A percentile compares a stretch with the other conserved stretches of the same genome.
phyloP scores from a whole-genome alignment of 78 protist species.

The Andalucia godoyi region DNA sequence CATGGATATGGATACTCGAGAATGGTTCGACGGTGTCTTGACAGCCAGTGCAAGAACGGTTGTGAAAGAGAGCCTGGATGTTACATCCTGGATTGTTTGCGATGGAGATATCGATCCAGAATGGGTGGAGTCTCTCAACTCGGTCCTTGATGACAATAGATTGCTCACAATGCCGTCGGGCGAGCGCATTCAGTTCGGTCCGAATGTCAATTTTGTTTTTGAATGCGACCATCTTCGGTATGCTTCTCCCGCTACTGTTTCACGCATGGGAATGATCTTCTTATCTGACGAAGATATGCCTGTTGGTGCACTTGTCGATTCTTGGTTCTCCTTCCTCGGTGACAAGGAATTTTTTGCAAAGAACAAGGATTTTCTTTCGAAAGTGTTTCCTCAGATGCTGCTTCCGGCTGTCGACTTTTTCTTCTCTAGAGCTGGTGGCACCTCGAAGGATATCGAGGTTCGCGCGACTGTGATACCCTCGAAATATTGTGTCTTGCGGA shows the following conservation, averaged over 20 bases:
- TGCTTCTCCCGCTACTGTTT: slow-evolving; percentile 87
- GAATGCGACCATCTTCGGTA: slow-evolving; percentile 61
- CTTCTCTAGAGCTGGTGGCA: too few species aligned
- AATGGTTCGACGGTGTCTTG: slow-evolving; percentile 78
- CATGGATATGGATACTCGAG: slow-evolving; percentile 74
- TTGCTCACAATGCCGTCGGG: slow-evolving; percentile 80
- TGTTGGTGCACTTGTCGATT: neutral
- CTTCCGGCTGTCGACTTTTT: too few species aligned
- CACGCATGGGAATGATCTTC: slow-evolving; percentile 66
- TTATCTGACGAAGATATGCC: slow-evolving; percentile 51
- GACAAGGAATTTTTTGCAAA: neutral
- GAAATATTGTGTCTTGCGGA: too few species aligned
- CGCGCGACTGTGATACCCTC: too few species aligned
- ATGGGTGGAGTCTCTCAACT: slow-evolving; percentile 79
- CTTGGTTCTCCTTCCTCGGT: slow-evolving; percentile 14
- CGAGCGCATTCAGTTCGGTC: slow-evolving; percentile 69
- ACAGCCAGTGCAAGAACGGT: slow-evolving; percentile 40
- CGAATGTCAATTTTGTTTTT: slow-evolving; percentile 72
- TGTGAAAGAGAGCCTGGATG: slow-evolving; percentile 35
- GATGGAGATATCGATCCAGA: slow-evolving; percentile 81
- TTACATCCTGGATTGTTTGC: slow-evolving; percentile 56
- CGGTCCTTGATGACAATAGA: slow-evolving; percentile 77
- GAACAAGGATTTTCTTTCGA: too few species aligned
- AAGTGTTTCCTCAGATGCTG: too few species aligned
- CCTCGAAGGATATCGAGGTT: too few species aligned